Conservation (phyloP, 306 rosid genomes). For the Medicago ruthenica region DNA sequence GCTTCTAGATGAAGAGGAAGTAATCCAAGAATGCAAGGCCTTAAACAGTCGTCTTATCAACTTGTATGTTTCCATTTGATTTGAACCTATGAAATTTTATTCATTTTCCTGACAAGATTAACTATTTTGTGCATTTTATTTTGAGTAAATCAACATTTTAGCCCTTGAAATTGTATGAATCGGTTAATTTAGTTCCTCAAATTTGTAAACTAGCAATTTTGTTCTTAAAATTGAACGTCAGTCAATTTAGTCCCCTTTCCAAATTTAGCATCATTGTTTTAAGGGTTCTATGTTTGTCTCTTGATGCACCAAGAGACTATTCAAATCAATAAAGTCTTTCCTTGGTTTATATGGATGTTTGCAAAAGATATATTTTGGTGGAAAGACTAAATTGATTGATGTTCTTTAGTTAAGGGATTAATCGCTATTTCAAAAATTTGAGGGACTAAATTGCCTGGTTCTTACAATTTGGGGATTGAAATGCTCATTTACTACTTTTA, state of each 20-base stretch:
- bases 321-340: not conserved
- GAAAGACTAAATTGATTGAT: not conserved
- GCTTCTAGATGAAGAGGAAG: slow-evolving; percentile 97
- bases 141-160: not conserved
- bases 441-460: not conserved
- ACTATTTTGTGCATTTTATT: slow-evolving; percentile 7
- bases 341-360: not conserved
- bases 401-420: not conserved
- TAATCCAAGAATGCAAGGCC: slow-evolving; percentile 99
- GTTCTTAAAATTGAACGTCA: not conserved
- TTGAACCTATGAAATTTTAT: slow-evolving; percentile 1
- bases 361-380: not conserved
- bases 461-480: not conserved
- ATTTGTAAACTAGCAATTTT: not conserved
- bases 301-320: not conserved
- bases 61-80: slow-evolving; percentile 60
- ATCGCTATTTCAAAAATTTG: not conserved
- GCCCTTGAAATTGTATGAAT: not conserved
- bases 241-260: not conserved
- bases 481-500: not conserved
- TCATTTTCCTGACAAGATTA: not conserved
- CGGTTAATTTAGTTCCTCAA: not conserved
- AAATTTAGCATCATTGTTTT: not conserved
- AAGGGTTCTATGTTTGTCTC: slow-evolving; percentile 3
- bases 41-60: slow-evolving; percentile 95